Percentiles rank a stretch among this genome's conserved stretches.
Evolutionary conservation across 2,329 filamentous ascomycete genomes (phyloP).

Genomic region (Neofusicoccum sp.): DNA sequence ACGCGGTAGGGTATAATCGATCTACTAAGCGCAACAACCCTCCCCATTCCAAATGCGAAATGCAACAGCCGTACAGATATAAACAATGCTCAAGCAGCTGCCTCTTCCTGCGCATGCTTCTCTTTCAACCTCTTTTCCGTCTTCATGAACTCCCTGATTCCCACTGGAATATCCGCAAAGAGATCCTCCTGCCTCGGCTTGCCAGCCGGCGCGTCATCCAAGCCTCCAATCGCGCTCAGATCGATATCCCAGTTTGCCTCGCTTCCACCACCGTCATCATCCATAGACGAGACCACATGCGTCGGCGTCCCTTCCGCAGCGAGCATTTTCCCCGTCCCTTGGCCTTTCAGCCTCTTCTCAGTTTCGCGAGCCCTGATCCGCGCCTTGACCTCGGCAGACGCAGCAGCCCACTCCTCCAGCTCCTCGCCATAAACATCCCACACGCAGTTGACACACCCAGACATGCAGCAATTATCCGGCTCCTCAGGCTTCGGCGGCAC

Average conservation of each 20-base stretch:
- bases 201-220: conserved; percentile 22
- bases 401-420: conserved; percentile 81
- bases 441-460: conserved; percentile 95
- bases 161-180: conserved; percentile 82
- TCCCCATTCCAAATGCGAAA: neutral
- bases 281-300: conserved; percentile 65
- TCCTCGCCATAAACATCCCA: conserved; percentile 93
- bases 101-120: conserved; percentile 65
- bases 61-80: neutral
- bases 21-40: neutral
- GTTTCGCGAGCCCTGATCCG: conserved; percentile 53
- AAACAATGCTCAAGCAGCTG: conserved; percentile 23
- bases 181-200: conserved; percentile 61
- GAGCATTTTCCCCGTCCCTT: conserved; percentile 40
- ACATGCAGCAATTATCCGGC: conserved; percentile 99
- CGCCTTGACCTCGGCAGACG: conserved; percentile 64
- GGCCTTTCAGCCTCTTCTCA: conserved; percentile 32
- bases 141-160: conserved; percentile 96
- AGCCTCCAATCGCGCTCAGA: conserved; percentile 33
- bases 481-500: conserved; percentile 85
- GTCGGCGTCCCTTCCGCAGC: conserved; percentile 44
- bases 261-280: conserved; percentile 78
- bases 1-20: conserved; percentile 8
- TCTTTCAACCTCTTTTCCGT: conserved; percentile 88
- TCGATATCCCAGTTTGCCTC: conserved; percentile 64